Evolutionary conservation across 2,329 filamentous ascomycete genomes (phyloP).

Genomic region (Diaporthe nobilis): DNA sequence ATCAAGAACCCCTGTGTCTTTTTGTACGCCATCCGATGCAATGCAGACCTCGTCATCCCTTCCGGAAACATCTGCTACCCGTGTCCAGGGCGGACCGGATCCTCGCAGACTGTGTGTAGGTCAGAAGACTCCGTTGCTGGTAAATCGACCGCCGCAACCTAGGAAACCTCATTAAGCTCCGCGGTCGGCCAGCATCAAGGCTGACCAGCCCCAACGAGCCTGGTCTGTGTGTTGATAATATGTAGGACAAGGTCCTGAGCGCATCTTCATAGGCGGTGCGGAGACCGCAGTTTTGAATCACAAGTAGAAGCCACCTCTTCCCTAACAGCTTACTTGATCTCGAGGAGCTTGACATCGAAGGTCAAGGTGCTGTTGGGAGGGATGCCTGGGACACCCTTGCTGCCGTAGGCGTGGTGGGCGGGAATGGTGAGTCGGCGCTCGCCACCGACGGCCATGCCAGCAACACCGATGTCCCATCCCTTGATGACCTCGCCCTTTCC

Average conservation of each 20-base stretch:
- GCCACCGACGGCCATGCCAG: conserved; percentile 92
- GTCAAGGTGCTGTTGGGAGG: conserved; percentile 91
- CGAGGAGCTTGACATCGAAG: conserved; percentile 91
- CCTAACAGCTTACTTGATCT: conserved; percentile 77
- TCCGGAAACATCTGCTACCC: conserved; percentile 56
- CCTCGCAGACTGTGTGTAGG: conserved; percentile 59
- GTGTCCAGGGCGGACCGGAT: conserved; percentile 52
- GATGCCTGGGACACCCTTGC: conserved; percentile 84
- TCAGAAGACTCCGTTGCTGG: conserved; percentile 62
- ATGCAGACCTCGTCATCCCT: conserved; percentile 67
- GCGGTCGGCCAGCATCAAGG: conserved; percentile 21
- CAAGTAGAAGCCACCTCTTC: neutral
- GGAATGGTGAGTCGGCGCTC: conserved; percentile 95
- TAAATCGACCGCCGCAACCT: conserved; percentile 41
- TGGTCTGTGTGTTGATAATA: conserved; percentile 3
- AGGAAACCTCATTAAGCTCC: conserved; percentile 31
- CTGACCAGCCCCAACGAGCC: neutral
- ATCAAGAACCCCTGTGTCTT: conserved; percentile 50
- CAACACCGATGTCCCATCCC: conserved; percentile 96
- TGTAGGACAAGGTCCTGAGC: conserved; percentile 1
- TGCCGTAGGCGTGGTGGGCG: conserved; percentile 89
- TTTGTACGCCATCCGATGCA: conserved; percentile 65
- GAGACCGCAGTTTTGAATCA: neutral
- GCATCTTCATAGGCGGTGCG: neutral
- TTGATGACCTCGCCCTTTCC: conserved; percentile 97